phyloP scores from a whole-genome alignment of 2,329 filamentous ascomycete genomes.

The Exophiala dermatitidis region DNA sequence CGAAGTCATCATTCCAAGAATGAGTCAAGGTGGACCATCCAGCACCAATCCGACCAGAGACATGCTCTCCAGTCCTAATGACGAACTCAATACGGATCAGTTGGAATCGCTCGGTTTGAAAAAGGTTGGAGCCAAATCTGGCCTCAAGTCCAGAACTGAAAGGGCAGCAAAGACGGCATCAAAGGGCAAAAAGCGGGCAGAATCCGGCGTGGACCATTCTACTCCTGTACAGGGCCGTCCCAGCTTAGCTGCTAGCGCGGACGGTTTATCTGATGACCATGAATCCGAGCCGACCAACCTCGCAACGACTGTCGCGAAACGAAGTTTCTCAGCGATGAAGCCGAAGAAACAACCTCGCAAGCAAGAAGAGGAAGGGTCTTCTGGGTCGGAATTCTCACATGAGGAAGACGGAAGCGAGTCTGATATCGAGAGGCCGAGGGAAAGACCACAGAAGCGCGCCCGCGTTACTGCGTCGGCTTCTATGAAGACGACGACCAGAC shows the following conservation, averaged over 20 bases:
- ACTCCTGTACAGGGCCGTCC: conserved; percentile 4
- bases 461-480: too few relatives aligned
- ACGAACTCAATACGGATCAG: background rate
- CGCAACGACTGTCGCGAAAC: conserved; percentile 20
- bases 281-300: conserved; percentile 10
- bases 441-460: background rate
- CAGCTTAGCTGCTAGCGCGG: background rate
- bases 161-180: conserved; percentile 13
- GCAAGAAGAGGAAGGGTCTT: conserved; percentile 6
- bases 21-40: conserved; percentile 10
- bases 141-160: background rate
- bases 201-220: conserved; percentile 14
- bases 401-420: background rate
- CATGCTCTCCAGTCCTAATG: background rate
- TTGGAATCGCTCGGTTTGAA: conserved; percentile 1
- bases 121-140: background rate
- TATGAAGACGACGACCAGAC: background rate
- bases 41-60: background rate
- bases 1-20: conserved; percentile 16
- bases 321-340: conserved; percentile 5
- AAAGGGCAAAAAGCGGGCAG: conserved; percentile 20
- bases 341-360: background rate
- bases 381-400: conserved; percentile 3
- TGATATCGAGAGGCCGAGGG: background rate
- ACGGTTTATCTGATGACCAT: background rate